A percentile compares a stretch with the other conserved stretches of the same genome.
phyloP scores from a whole-genome alignment of 2,329 filamentous ascomycete species.

The Neospermospora avenae region DNA sequence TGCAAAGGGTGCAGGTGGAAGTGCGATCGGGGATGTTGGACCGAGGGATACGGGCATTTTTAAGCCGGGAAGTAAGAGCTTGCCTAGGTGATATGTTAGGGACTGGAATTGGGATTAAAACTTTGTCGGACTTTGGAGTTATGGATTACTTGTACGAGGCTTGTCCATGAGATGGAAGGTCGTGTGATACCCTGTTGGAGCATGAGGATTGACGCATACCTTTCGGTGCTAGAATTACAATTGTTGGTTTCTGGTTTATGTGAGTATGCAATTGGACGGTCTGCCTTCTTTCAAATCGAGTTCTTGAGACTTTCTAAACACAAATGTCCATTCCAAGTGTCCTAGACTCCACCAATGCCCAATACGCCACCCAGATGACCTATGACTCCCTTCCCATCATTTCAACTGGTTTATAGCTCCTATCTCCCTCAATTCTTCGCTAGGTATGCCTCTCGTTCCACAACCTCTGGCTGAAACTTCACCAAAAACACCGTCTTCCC shows the following conservation, averaged over 20 bases:
- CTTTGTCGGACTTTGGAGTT: slow-evolving; percentile 1
- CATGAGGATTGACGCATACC: neutral
- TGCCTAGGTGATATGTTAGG: slow-evolving; percentile 23
- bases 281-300: neutral
- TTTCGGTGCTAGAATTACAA: neutral
- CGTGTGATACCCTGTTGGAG: slow-evolving; percentile 7
- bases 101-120: neutral
- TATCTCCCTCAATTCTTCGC: slow-evolving; percentile 37
- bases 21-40: slow-evolving; percentile 46
- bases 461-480: slow-evolving; percentile 84
- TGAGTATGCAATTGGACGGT: neutral
- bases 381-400: neutral
- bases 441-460: slow-evolving; percentile 85
- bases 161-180: neutral
- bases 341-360: slow-evolving; percentile 28
- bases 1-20: slow-evolving; percentile 1
- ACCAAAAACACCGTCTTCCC: slow-evolving; percentile 94
- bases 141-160: neutral
- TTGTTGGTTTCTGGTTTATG: neutral
- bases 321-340: slow-evolving; percentile 7
- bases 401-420: neutral
- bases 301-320: slow-evolving; percentile 8
- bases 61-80: slow-evolving; percentile 18
- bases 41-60: slow-evolving; percentile 2
- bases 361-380: slow-evolving; percentile 19